These are phyloP conservation scores for Sporothrix globosa DNA, from an alignment of 2,329 filamentous ascomycete genomes.

Conservation along the genomic window DNA sequence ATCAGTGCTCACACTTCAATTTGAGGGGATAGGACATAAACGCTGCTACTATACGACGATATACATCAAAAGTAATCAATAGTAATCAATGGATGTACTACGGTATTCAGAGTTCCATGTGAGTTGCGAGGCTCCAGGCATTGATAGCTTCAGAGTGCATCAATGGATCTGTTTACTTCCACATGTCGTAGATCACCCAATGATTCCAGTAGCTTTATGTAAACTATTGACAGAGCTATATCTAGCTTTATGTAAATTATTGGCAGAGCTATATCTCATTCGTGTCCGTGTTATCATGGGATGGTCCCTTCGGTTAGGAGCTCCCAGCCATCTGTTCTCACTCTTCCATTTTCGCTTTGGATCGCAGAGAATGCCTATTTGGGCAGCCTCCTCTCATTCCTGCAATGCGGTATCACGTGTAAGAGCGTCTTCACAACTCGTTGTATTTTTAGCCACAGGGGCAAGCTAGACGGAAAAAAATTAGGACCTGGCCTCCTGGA, in stretches of 20 bases:
- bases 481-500: background rate
- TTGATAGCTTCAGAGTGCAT: background rate
- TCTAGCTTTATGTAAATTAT: background rate
- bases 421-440: background rate
- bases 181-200: background rate
- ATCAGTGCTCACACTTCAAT: no score
- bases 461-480: background rate
- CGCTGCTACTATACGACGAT: no score
- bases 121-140: no score
- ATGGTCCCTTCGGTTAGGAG: background rate
- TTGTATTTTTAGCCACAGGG: constrained; percentile 23
- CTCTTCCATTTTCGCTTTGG: no score
- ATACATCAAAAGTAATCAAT: no score
- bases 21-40: no score
- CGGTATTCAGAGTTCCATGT: no score
- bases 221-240: background rate
- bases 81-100: no score
- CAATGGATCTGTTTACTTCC: background rate
- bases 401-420: constrained; percentile 21
- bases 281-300: no score
- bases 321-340: background rate
- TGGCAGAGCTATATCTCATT: no score
- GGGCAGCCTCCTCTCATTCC: background rate
- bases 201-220: background rate
- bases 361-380: constrained; percentile 19